Evolutionary conservation across 768 basidiomycete genomes (phyloP), one percentile per base, ranked within the genome.

Genomic region (Leucocoprinus birnbaumii): DNA sequence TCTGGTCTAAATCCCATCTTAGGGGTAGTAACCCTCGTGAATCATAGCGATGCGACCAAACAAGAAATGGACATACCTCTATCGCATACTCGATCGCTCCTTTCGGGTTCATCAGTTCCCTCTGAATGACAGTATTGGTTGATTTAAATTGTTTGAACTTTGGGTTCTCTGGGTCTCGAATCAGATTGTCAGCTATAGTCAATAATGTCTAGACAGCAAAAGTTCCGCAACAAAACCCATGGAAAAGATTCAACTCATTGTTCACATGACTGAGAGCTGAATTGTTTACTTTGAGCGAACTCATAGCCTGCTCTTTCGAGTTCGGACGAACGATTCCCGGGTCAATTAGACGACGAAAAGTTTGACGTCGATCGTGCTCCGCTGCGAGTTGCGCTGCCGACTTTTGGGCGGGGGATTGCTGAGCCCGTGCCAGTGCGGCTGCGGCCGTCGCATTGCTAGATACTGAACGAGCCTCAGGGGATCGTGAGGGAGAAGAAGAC

Each of bases 41-140:
- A 58, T 55, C 43, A 52, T 43, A 51, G 58, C 62, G 48, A 59
- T 41, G 46, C 45, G 48, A 49, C 41, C 54, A 48, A 25, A 50
- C 49, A 24, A 51, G 48, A 19, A 18, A 59, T n/a, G 49, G 76
- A 3, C 87, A 68, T 26, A 89, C 91, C 63, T 81, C 88, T 40
- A 89, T 75, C 0, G 87, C 89, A 71, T 88, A 93, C 66, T 94
- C 91, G 37, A 94, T 70, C 0, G 87, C 77, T 2, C 91, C 88
- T 72, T 86, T 82, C 13, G 83, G 83, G 38, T 90, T 80, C 14
- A 94, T 77, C 26, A 93, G 65, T 57, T 82, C 71, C 14, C 78
- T 75, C 71, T 88, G 79, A 73, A 92, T 87, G 19, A 72, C 72
- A 27, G 64, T 67, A 61, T 94, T 94, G 13, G 88, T 91, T 5